Evolutionary conservation across 305 asterid species (phyloP).

Genomic region (Fraxinus angustifolia): DNA sequence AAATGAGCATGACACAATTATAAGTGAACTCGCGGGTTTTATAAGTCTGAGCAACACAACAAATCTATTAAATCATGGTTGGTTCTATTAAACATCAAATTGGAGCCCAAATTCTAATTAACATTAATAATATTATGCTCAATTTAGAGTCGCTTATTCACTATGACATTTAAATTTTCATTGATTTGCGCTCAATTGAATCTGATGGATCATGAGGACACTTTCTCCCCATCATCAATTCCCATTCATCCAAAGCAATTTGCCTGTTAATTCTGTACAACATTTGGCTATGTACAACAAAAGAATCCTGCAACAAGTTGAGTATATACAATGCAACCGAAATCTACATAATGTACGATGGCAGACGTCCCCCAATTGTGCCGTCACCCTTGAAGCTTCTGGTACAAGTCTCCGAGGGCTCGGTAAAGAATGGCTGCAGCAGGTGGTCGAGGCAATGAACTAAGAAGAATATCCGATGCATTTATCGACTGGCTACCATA

Average conservation of each 20-base stretch:
- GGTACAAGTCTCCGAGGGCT: slow-evolving; percentile 63
- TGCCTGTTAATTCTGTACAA: slow-evolving; percentile 19
- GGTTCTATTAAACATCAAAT: neutral
- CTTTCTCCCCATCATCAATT: neutral
- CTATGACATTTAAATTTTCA: neutral
- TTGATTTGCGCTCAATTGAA: neutral
- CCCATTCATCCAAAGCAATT: neutral
- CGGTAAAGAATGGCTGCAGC: slow-evolving; percentile 86
- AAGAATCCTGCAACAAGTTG: slow-evolving; percentile 14
- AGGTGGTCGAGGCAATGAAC: slow-evolving; percentile 84
- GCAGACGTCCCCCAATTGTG: neutral
- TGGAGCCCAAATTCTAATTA: neutral
- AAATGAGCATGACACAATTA: neutral
- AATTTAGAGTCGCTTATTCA: neutral
- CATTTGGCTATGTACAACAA: slow-evolving; percentile 30
- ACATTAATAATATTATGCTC: neutral
- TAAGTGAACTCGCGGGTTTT: neutral
- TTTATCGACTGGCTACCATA: slow-evolving; percentile 68
- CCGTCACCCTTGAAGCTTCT: slow-evolving; percentile 42
- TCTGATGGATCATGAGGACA: neutral
- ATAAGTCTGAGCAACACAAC: neutral
- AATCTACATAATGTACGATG: neutral
- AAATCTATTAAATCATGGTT: neutral
- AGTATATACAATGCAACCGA: neutral
- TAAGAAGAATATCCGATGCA: slow-evolving; percentile 69